Evolutionary conservation across 805 yeast species (phyloP).

Genomic region (Candida dajiaensis): DNA sequence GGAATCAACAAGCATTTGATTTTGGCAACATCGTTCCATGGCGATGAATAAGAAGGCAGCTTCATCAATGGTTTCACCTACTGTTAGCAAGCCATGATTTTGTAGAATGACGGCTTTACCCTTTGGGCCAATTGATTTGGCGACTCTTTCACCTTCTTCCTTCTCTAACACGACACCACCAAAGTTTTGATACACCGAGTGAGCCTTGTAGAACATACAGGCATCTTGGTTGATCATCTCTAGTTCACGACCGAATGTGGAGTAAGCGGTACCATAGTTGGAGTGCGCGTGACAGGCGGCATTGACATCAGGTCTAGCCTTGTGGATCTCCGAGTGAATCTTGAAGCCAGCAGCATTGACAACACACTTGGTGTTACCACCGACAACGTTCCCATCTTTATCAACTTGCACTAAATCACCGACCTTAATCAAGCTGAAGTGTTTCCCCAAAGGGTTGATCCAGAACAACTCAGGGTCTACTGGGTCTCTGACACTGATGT

Average conservation of each 20-base stretch:
- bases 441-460: conserved; percentile 85
- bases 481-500: conserved; percentile 81
- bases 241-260: conserved; percentile 57
- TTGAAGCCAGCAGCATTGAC: conserved; percentile 67
- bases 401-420: conserved; percentile 61
- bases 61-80: conserved; percentile 66
- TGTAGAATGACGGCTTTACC: conserved; percentile 53
- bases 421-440: conserved; percentile 56
- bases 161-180: conserved; percentile 75
- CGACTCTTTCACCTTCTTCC: conserved; percentile 58
- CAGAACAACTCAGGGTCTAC: conserved; percentile 75
- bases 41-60: conserved; percentile 62
- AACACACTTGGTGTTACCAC: conserved; percentile 47
- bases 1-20: conserved; percentile 60
- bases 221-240: conserved; percentile 81
- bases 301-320: conserved; percentile 61
- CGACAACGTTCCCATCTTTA: conserved; percentile 53
- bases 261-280: conserved; percentile 56
- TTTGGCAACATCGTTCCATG: conserved; percentile 60
- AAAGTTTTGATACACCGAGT: conserved; percentile 59
- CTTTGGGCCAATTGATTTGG: conserved; percentile 47
- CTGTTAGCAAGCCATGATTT: conserved; percentile 71
- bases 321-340: conserved; percentile 63
- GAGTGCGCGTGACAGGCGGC: conserved; percentile 75
- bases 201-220: conserved; percentile 60